phyloP scores from a whole-genome alignment of 768 basidiomycete species.

The Pisolithus tinctorius region DNA sequence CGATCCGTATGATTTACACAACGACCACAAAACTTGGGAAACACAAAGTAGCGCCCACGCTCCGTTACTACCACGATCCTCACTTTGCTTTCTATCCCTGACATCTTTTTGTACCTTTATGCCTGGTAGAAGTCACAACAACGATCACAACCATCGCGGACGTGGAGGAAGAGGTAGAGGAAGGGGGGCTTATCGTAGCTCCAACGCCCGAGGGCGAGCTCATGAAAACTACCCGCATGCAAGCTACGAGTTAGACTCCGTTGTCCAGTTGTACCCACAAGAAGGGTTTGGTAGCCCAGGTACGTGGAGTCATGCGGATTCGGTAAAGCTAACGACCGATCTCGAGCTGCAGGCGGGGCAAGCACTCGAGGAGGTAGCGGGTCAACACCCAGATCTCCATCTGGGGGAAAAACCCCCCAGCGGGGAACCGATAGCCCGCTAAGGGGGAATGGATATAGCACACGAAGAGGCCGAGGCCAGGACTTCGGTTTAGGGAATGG shows the following conservation, averaged over 20 bases:
- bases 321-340: slow-evolving; percentile 1
- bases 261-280: slow-evolving; percentile 19
- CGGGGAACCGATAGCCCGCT: slow-evolving; percentile 11
- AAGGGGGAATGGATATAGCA: no score
- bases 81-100: no score
- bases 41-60: no score
- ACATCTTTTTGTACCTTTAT: not conserved
- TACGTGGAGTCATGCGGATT: not conserved
- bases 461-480: not conserved
- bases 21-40: no score
- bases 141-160: slow-evolving; percentile 12
- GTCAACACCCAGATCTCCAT: slow-evolving; percentile 6
- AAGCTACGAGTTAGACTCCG: slow-evolving; percentile 16
- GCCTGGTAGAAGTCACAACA: not conserved
- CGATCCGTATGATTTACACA: no score
- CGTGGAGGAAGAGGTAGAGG: slow-evolving; percentile 22
- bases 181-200: slow-evolving; percentile 7
- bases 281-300: slow-evolving; percentile 11
- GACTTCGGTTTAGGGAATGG: not conserved
- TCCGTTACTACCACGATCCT: not conserved
- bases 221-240: slow-evolving; percentile 12
- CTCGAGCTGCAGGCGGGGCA: slow-evolving; percentile 10
- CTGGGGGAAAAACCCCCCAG: slow-evolving; percentile 7
- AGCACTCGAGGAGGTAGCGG: slow-evolving; percentile 4
- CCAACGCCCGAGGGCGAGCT: not conserved